Percentiles rank a stretch among this genome's conserved stretches.
Conservation (phyloP, 176 grass and related monocot species). For the Themeda triandra region DNA sequence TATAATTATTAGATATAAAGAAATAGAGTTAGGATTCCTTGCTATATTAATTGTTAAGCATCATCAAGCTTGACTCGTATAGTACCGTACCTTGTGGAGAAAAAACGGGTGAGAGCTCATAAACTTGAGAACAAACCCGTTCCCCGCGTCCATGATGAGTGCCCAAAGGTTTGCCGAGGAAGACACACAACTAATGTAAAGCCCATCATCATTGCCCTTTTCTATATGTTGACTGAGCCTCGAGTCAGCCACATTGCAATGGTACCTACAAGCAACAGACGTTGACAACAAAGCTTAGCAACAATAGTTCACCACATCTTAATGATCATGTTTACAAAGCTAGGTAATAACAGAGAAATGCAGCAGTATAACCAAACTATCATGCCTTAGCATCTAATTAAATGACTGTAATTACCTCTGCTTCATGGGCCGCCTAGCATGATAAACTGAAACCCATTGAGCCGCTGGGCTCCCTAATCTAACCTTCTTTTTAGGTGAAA, state of each 20-base stretch:
- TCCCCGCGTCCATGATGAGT: conserved; percentile 98
- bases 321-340: conserved; percentile 7
- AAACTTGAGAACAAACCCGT: conserved; percentile 82
- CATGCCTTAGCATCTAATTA: too few relatives aligned
- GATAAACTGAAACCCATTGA: conserved; percentile 97
- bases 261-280: conserved; percentile 61
- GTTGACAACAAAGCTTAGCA: conserved; percentile 19
- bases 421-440: conserved; percentile 85
- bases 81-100: conserved; percentile 80
- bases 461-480: conserved; percentile 72
- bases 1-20: conserved; percentile 8
- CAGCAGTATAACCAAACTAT: background rate
- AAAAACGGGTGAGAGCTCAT: conserved; percentile 84
- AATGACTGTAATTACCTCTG: conserved; percentile 64
- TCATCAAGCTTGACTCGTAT: conserved; percentile 6
- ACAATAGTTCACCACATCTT: conserved; percentile 12
- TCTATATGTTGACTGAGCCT: conserved; percentile 91
- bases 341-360: background rate
- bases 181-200: conserved; percentile 82
- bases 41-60: background rate
- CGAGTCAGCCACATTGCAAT: conserved; percentile 91
- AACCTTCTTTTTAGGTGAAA: conserved; percentile 92
- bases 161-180: conserved; percentile 92
- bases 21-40: conserved; percentile 17
- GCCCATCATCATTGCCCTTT: conserved; percentile 87